Conservation (phyloP, 2,329 filamentous ascomycete species). For the Pseudogymnoascus pannorum region DNA sequence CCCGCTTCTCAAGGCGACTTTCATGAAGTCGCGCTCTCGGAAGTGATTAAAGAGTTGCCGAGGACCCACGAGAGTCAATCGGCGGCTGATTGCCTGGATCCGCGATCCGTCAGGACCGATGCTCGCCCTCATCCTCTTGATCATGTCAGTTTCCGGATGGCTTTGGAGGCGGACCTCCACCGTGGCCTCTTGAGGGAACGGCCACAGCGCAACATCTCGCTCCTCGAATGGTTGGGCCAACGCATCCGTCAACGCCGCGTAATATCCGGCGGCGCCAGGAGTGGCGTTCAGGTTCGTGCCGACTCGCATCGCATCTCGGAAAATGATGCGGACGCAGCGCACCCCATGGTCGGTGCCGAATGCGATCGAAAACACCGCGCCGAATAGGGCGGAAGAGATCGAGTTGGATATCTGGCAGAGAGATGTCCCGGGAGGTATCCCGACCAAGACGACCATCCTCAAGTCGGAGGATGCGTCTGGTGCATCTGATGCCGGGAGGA, state of each 20-base stretch:
- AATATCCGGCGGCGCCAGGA: background rate
- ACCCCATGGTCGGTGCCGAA: conserved; percentile 21
- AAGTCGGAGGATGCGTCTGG: too few species aligned
- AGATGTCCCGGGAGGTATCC: conserved; percentile 13
- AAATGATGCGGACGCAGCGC: conserved; percentile 23
- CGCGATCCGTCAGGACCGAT: too few species aligned
- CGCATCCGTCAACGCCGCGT: background rate
- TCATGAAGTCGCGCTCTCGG: background rate
- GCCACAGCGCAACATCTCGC: background rate
- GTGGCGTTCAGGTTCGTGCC: too few species aligned
- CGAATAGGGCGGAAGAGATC: conserved; percentile 18
- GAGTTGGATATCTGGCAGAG: too few species aligned
- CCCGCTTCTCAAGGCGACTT: background rate
- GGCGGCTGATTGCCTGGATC: too few species aligned
- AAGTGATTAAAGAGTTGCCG: background rate
- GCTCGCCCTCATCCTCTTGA: background rate
- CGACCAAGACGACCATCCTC: background rate
- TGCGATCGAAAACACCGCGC: conserved; percentile 22
- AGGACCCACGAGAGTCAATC: background rate
- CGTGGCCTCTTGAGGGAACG: background rate
- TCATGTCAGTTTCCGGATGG: background rate
- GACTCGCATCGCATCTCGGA: conserved; percentile 24
- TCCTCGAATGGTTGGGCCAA: background rate
- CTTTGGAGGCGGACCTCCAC: background rate
- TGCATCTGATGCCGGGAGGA: too few species aligned